Evolutionary conservation across 768 basidiomycete genomes (phyloP), one percentile per base, ranked within the genome.

Genomic region (Mycena indigotica): DNA sequence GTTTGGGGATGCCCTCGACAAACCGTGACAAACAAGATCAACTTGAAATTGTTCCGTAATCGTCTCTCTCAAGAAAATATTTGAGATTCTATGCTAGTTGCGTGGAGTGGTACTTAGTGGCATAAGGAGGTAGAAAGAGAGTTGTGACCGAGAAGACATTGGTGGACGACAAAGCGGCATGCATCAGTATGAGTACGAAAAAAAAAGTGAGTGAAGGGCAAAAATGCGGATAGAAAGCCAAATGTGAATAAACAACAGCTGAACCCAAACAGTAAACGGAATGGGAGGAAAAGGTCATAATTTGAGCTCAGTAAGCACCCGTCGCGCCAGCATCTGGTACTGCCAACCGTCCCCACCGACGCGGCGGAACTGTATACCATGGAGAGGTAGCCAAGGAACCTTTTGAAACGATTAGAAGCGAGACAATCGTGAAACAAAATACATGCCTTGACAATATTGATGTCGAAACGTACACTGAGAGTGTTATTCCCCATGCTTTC

Each of bases 281-380:
- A 45, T 45, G 44, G 32, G 35, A 51, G 26, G 51, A 56, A 57
- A 57, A 44, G 61, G 65, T 84, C 75, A 93, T 79, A 94, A 75
- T 74, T 93, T 93, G 69, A 94, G 80, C 71, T 94, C 92, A 35
- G 91, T 94, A 65, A 94, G 74, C 38, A 94, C 92, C 57, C 91
- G 81, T 64, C 91, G 81, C 23, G 92, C 95, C 38, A 98, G 82
- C 91, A 94, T 94, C 70, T 95, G 93, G 72, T 98, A 98, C 73
- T 97, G 94, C 95, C 95, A 98, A 0, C 89, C 91, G 63, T 96
- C 92, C 1, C 95, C 95, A 25, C 90, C 84, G 1, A 87, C 83
- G 59, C 96, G 81, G 48, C 96, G 86, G 77, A 98, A 98, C 68
- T 98, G 96, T 44, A 98, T 89, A 2, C 96, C 95, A 72, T 98